Base-by-base conservation (phyloP, 1,284 basidiomycete genomes). In the Leccinum pseudoinsigne region DNA sequence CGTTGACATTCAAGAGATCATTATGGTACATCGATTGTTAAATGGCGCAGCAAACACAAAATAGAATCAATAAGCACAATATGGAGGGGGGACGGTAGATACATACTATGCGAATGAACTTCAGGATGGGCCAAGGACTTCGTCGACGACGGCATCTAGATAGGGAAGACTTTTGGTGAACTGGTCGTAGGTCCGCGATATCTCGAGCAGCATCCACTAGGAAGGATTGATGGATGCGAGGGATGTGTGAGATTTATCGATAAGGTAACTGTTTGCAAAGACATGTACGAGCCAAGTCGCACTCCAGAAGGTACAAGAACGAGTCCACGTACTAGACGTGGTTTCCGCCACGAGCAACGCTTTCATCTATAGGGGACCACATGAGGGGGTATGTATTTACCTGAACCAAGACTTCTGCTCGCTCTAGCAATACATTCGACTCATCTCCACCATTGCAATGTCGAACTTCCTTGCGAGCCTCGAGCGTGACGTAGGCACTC, bases 331-430 rank as follows among this genome's bases (percentile, higher is more conserved):
- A 80, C 79, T 75, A 1, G 79, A 77, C 2, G 78, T 80, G 1
- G 80, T 81, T 61, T 80, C 80, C 2, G 79, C 80, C 38, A 80
- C 23, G 26, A 81, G 69, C 16, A 81, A 66, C 0, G 75, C 66
- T 57, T 76, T 79, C 77, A 80, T 77, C 75, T 76, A 45, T 6
- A 21, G 58, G 26, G 26, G 26, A 26, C 26, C 26, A 26, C 26
- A 26, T 26, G 26, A 26, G 26, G 26, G 26, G 26, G 26, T 26
- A 26, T 26, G 26, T 26, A 26, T 26, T 26, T 26, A 26, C 26
- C 26, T 26, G 26, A 26, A 26, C 26, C 26, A 26, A 26, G 26
- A 26, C 26, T 26, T 26, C 26, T 26, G 26, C 55, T 23, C 42
- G 38, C 7, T 40, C 7, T 7, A 62, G 10, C 7, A 63, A 5